Base-by-base conservation (phyloP, 2,329 filamentous ascomycete genomes). In the Xylaria sp. region DNA sequence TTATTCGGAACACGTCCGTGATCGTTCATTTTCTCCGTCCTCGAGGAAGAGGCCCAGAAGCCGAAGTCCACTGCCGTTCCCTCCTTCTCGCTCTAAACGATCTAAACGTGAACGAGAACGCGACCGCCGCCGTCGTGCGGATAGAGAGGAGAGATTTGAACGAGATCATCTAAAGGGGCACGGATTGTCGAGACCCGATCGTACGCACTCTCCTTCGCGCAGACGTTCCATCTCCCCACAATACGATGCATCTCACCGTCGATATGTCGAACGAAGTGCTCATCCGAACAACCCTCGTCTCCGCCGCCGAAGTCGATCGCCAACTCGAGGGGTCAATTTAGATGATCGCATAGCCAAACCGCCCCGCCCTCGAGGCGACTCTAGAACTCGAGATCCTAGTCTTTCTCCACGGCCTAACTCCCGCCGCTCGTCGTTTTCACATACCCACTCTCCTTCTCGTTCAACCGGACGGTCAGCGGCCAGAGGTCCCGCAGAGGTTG, bases 21-120 rank as follows among this genome's bases (percentile, higher is more conserved):
- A 73, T 56, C 72, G 67, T 44, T 71, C 68, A 31, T 71, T 72
- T 57, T 79, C 79, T 3, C 74, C 78, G 29, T 71, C 76, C 23
- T 76, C 77, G 5, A 64, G 74, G 35, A 82, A 81, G 67, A 75
- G 80, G 52, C 73, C 75, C 48, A 75, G 80, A 59, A 81, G 76
- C 59, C 75, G 75, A 52, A 81, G 78, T 48, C 77, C 71, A n/a
- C 75, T 68, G 13, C 69, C 80, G 1, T 70, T 74, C 21, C 74
- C 72, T 2, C 68, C 70, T 4, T 74, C 74, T 31, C 76, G 75
- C 51, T 74, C 76, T 25, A 82, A 82, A 68, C 78, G 72, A 78
- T 79, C 80, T 67, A 77, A 77, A 73, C 74, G 73, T 48, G 71
- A 73, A 11, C 71, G 70, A 57, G 68, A 72, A 43, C 71, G 71